Conservation (phyloP, 768 basidiomycete genomes). For the Hydnum rufescens region DNA sequence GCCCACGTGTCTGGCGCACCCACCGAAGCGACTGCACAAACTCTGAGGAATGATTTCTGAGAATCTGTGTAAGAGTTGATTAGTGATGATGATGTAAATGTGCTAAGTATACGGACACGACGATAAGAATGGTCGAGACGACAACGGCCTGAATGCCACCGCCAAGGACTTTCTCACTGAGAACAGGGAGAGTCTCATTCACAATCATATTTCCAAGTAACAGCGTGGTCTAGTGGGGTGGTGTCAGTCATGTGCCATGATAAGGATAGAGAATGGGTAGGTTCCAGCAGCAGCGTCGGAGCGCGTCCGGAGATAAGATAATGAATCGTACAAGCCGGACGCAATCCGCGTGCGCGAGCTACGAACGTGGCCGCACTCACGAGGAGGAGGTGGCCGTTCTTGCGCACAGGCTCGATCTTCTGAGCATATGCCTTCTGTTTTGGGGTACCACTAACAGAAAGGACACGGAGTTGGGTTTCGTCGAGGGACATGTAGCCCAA, state of each 20-base stretch:
- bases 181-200: slow-evolving; percentile 73
- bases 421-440: slow-evolving; percentile 63
- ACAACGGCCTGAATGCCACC: slow-evolving; percentile 62
- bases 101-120: slow-evolving; percentile 40
- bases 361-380: slow-evolving; percentile 19
- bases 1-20: no score
- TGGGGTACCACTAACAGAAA: slow-evolving; percentile 66
- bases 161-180: slow-evolving; percentile 59
- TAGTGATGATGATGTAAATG: background rate
- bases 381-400: slow-evolving; percentile 64
- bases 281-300: no score
- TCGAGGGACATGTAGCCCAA: slow-evolving; percentile 87
- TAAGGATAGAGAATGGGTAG: background rate
- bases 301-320: no score
- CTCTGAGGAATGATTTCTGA: slow-evolving; percentile 86
- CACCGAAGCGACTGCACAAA: slow-evolving; percentile 67
- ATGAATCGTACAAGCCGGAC: background rate
- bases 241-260: no score
- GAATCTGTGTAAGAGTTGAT: slow-evolving; percentile 33
- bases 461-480: slow-evolving; percentile 75
- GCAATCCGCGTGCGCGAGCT: background rate
- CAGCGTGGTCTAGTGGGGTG: slow-evolving; percentile 25
- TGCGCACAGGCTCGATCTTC: slow-evolving; percentile 71
- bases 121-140: slow-evolving; percentile 66
- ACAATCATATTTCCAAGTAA: slow-evolving; percentile 82